phyloP scores from a whole-genome alignment of 306 rosid species.

The Corylus heterophylla region DNA sequence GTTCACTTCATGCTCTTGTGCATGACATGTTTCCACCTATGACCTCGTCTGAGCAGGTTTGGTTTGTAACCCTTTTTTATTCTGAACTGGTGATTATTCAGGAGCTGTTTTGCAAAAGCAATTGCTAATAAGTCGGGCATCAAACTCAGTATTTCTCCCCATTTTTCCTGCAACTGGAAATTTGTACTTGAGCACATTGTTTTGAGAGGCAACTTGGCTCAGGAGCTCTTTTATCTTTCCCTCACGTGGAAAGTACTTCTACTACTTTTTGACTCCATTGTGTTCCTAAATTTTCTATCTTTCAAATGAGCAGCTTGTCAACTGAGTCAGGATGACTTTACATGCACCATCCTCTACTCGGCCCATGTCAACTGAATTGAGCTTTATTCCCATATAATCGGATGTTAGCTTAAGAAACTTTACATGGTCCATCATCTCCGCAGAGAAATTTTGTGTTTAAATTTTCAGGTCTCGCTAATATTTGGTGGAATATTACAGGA shows the following conservation, averaged over 20 bases:
- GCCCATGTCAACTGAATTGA: neutral
- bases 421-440: neutral
- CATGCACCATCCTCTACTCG: neutral
- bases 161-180: neutral
- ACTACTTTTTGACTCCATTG: neutral
- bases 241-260: neutral
- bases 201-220: neutral
- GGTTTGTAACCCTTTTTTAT: slow-evolving; percentile 9
- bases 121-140: neutral
- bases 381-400: neutral
- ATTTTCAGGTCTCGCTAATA: neutral
- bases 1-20: slow-evolving; percentile 85
- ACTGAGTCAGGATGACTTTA: neutral
- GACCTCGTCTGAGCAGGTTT: slow-evolving; percentile 72
- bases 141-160: neutral
- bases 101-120: neutral
- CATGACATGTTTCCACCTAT: slow-evolving; percentile 86
- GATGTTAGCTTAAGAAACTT: neutral
- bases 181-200: neutral
- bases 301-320: neutral
- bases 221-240: neutral
- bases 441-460: neutral
- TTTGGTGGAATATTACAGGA: slow-evolving; percentile 54
- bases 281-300: neutral
- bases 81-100: neutral